These are phyloP conservation scores for Saxispiralis lemnorum DNA, from an alignment of 495 filamentous ascomycete genomes.

Conservation along the genomic window DNA sequence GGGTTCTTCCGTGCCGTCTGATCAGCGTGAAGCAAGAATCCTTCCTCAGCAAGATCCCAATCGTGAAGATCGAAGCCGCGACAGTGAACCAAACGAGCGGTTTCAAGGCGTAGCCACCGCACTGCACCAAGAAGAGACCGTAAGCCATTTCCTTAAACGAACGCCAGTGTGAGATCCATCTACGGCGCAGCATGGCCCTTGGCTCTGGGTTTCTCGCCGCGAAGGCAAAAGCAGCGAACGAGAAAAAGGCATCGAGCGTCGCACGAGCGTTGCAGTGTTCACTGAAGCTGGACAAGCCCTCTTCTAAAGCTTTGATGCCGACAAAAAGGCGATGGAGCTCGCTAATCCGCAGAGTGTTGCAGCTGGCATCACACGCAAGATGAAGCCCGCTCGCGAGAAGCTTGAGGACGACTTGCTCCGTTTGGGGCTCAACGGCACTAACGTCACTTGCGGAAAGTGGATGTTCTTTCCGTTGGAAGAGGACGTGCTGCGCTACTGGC, in stretches of 20 bases:
- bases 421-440: constrained; percentile 33
- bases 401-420: constrained; percentile 37
- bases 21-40: too few species aligned
- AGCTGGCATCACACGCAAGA: constrained; percentile 29
- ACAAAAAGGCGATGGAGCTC: constrained; percentile 25
- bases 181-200: constrained; percentile 37
- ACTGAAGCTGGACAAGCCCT: constrained; percentile 27
- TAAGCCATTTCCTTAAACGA: constrained; percentile 44
- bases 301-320: constrained; percentile 27
- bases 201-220: constrained; percentile 50
- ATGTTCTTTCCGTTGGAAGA: constrained; percentile 51
- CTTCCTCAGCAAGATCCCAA: too few species aligned
- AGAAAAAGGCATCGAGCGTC: not conserved
- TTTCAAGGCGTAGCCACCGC: constrained; percentile 27
- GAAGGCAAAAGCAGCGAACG: constrained; percentile 3
- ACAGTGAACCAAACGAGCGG: constrained; percentile 20
- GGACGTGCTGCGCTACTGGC: constrained; percentile 48
- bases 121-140: constrained; percentile 43
- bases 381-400: constrained; percentile 32
- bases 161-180: constrained; percentile 27
- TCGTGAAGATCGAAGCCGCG: not conserved
- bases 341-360: constrained; percentile 25
- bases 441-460: constrained; percentile 60
- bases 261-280: constrained; percentile 25
- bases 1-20: too few species aligned